Evolutionary conservation across 805 yeast species (phyloP).

Genomic region (Yamadazyma kitorensis): DNA sequence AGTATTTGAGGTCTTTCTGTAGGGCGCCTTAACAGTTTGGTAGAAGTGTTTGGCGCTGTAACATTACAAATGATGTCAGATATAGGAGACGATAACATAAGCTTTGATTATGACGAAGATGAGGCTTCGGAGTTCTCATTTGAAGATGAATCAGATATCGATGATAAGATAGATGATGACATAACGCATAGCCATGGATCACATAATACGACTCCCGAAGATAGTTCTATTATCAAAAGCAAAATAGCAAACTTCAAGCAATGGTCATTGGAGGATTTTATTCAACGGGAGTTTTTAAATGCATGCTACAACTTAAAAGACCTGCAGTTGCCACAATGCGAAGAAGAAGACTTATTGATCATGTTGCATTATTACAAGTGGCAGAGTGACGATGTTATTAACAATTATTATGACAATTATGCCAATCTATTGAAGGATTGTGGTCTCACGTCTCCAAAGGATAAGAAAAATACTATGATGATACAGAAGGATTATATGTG

Average conservation of each 20-base stretch:
- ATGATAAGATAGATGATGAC: conserved; percentile 4
- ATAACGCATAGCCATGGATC: neutral
- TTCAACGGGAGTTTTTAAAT: conserved; percentile 21
- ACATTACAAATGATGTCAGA: conserved; percentile 6
- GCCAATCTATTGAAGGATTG: conserved; percentile 21
- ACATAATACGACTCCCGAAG: conserved; percentile 3
- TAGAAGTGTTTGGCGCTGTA: no score
- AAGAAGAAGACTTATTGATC: conserved; percentile 28
- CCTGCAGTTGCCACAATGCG: conserved; percentile 25
- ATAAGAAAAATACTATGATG: conserved; percentile 11
- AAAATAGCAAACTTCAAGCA: conserved; percentile 15
- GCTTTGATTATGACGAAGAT: conserved; percentile 14
- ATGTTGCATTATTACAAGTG: conserved; percentile 37
- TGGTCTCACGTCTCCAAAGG: conserved; percentile 21
- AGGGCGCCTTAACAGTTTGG: no score
- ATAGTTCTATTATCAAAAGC: neutral
- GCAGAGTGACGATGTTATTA: conserved; percentile 39
- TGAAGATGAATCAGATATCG: conserved; percentile 15
- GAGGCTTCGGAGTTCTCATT: conserved; percentile 15
- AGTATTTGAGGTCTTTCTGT: no score
- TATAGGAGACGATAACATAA: neutral
- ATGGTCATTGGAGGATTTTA: conserved; percentile 25
- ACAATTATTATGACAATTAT: conserved; percentile 33
- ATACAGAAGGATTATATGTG: conserved; percentile 42
- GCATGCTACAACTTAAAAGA: conserved; percentile 20